Base-by-base conservation (phyloP, 441 rosid species). In the Lagerstroemia fauriei region DNA sequence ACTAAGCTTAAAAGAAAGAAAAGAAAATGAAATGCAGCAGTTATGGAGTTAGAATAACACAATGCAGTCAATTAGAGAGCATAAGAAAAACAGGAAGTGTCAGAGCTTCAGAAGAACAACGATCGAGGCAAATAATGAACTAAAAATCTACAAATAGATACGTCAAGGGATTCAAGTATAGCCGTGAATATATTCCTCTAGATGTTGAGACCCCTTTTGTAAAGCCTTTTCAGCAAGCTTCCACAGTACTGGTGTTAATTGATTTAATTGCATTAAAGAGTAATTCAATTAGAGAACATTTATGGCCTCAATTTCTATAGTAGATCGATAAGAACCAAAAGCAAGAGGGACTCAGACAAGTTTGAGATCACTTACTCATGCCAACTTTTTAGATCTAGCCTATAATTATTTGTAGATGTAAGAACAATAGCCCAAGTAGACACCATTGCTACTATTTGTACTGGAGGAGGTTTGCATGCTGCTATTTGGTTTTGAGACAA, bases 181-280 rank as follows among this genome's bases (percentile, higher is more conserved):
- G 95, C 97, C 90, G 87, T 94, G 81, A 97, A 97, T 80, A 93
- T 83, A 87, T 92, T 94, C 24, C 98, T 86, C 87, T 97, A 98
- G 84, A 85, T 91, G 87, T 85, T 93, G 65, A 97, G 98, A 86
- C 93, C 97, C 95, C 95, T 93, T 97, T 95, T 32, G 91, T 87
- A 46, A 98, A 93, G 83, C 99, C 99, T 88, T 93, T 97, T 80
- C 97, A 98, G 63, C 92, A 96, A 24, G 99, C 99, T 90, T 95
- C 99, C 32, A 83, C 86, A 81, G 99, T 6, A 88, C 65, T 94
- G 99, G 85, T 81, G 83, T 87, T 92, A 79, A 94, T 90, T 29
- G 88, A 88, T 17, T 18, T 31, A 69, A 18, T 69, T 14, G 73
- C 75, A 85, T 77, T 76, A 75, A 80, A 71, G 73, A 85, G 48